phyloP scores from a whole-genome alignment of 345 rosid genomes.

The Eucalyptus cloeziana region DNA sequence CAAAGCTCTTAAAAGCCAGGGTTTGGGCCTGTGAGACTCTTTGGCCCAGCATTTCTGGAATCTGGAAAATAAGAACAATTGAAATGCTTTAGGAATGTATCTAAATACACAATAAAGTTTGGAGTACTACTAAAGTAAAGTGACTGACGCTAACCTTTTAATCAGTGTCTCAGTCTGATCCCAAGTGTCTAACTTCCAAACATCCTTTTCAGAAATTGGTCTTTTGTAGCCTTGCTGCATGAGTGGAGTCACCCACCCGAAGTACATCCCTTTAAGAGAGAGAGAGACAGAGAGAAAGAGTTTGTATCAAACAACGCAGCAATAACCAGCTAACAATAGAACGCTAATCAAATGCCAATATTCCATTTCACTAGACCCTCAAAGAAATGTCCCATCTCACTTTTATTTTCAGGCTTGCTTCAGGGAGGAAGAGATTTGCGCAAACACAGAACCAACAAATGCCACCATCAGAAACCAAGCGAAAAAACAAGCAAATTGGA shows the following conservation, averaged over 20 bases:
- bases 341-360: not conserved
- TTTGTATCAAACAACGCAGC: not conserved
- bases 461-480: not conserved
- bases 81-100: not conserved
- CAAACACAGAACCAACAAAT: not conserved
- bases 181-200: conserved; percentile 93
- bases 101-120: not conserved
- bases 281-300: not conserved
- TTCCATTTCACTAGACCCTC: not conserved
- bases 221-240: conserved; percentile 79
- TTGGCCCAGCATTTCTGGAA: conserved; percentile 68
- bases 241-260: conserved; percentile 83
- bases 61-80: conserved; percentile 19
- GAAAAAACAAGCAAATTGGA: not conserved
- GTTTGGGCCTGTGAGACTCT: conserved; percentile 55
- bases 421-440: not conserved
- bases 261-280: conserved; percentile 36
- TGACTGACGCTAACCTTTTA: conserved; percentile 27
- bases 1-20: conserved; percentile 86
- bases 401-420: not conserved
- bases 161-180: conserved; percentile 75
- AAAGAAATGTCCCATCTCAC: not conserved
- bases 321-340: not conserved
- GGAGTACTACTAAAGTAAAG: not conserved
- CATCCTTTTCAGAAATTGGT: conserved; percentile 84